Conservation (phyloP, 768 basidiomycete species). For the Dacryopinax primogenitus region DNA sequence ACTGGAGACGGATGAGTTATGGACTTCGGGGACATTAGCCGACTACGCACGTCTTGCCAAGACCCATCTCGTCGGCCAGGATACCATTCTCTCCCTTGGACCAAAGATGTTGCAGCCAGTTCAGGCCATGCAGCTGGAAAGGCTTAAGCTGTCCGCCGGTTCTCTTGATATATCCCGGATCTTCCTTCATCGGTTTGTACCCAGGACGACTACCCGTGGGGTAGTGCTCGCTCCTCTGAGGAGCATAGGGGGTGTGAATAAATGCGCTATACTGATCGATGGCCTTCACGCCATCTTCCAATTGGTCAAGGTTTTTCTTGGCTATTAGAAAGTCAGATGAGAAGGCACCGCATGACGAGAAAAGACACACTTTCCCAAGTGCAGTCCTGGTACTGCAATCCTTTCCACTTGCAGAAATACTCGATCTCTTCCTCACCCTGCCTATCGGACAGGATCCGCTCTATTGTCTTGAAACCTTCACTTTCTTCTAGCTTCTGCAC, state of each 20-base stretch:
- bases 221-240: constrained; percentile 69
- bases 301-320: not conserved
- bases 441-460: constrained; percentile 76
- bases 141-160: constrained; percentile 88
- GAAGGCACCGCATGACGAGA: not conserved
- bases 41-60: constrained; percentile 65
- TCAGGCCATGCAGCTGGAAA: constrained; percentile 94
- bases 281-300: constrained; percentile 35
- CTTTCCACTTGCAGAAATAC: constrained; percentile 96
- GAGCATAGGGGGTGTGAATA: constrained; percentile 66
- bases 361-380: constrained; percentile 72
- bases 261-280: constrained; percentile 69
- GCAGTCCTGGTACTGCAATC: constrained; percentile 83
- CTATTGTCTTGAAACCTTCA: constrained; percentile 81
- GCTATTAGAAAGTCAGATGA: constrained; percentile 6
- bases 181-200: constrained; percentile 72
- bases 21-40: not conserved
- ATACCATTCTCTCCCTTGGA: constrained; percentile 90
- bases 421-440: constrained; percentile 40
- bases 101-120: constrained; percentile 98
- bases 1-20: constrained; percentile 28
- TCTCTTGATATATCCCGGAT: constrained; percentile 67
- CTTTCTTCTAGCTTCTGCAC: constrained; percentile 85
- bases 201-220: constrained; percentile 52
- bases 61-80: constrained; percentile 98